Evolutionary conservation across 1,284 basidiomycete species (phyloP), one percentile per base, ranked within the genome.

Genomic region (Ganoderma lucidum): DNA sequence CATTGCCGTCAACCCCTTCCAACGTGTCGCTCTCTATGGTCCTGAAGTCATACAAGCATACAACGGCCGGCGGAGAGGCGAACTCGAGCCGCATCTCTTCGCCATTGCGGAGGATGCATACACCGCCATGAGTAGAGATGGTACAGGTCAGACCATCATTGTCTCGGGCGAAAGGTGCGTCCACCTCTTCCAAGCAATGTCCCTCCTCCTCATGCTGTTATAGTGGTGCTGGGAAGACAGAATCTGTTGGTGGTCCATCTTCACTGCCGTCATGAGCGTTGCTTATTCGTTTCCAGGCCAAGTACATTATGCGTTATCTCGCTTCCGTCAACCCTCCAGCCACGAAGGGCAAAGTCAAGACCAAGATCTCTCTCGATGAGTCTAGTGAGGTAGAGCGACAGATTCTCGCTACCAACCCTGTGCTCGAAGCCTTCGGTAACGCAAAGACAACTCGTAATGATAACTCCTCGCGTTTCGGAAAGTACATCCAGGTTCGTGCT

Each of bases 51-150:
- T 99, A 55, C 97, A 99, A 82, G 96, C 96, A 23, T 99, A 99
- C 80, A 95, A 94, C 69, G 97, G 96, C 56, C 86, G 95, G 68
- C 89, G 91, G 77, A 93, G 96, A 81, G 97, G 97, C 56, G 98
- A 99, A 74, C 87, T 99, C 39, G 98, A 99, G 78, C 98, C 98
- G 0, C 98, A 99, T 84, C 81, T 99, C 72, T 99, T 99, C 81
- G 98, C 98, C 35, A 99, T 99, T 75, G 98, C 98, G 15, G 98
- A 99, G 81, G 98, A 99, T 84, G 98, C 98, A 71, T 96, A 99
- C 81, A 96, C 97, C 53, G 96, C 95, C 70, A 99, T 99, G 98
- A 91, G 95, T 68, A 94, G 93, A 78, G 97, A 99, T 76, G 90
- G 92, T 48, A 94, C 92, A 78, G 97, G 98, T 73, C 98, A 99